Evolutionary conservation across 352 stramenopile genomes (phyloP).

Genomic region (Phytophthora brassicae): DNA sequence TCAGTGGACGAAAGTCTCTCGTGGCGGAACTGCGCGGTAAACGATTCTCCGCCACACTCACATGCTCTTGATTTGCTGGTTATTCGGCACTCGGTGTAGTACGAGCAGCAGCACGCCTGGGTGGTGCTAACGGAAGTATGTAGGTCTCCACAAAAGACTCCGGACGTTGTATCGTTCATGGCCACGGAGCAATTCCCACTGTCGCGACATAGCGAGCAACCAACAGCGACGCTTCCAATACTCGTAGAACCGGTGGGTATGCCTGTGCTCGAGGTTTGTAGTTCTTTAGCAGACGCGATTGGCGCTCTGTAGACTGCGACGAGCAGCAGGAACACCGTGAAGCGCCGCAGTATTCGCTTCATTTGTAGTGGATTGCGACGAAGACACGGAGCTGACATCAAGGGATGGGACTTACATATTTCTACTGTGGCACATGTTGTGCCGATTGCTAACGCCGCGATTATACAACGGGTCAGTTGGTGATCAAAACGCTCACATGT

Average conservation of each 20-base stretch:
- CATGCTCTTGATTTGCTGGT: conserved; percentile 52
- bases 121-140: conserved; percentile 26
- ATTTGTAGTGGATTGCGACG: conserved; percentile 22
- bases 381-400: neutral
- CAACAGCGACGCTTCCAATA: conserved; percentile 26
- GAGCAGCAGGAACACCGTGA: conserved; percentile 9
- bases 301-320: neutral
- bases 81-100: conserved; percentile 65
- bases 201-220: conserved; percentile 57
- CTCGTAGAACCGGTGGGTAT: neutral
- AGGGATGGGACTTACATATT: conserved; percentile 15
- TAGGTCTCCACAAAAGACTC: conserved; percentile 75
- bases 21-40: too few relatives aligned
- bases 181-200: conserved; percentile 71
- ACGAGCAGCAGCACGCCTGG: conserved; percentile 66
- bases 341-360: conserved; percentile 2
- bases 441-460: conserved; percentile 15
- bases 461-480: neutral
- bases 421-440: conserved; percentile 10
- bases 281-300: neutral
- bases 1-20: conserved; percentile 23
- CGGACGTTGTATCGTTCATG: conserved; percentile 45
- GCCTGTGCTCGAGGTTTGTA: neutral
- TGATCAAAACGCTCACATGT: too few relatives aligned
- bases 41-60: conserved; percentile 48